Base-by-base conservation (phyloP, 192 early-diverging fungal species). In the Diversispora eburnea region DNA sequence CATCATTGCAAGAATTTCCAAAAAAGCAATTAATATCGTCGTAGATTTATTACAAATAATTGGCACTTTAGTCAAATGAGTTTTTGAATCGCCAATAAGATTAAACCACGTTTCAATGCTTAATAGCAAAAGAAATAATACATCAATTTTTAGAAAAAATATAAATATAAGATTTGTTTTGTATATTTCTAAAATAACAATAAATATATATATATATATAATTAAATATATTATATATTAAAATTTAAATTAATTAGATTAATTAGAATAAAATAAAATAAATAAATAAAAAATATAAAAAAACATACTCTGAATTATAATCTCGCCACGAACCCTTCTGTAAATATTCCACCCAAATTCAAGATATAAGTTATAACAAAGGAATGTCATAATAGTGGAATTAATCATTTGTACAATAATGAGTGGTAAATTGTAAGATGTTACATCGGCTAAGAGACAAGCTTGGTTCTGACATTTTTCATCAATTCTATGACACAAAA, bases 61-160 rank as follows among this genome's bases (percentile, higher is more conserved):
- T 33, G 39, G 33, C 15, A 6, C 17, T 33, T 41, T 41, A 5
- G 25, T 41, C 2, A 33, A 33, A 33, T 33, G 25, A 33, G 25
- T 39, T 4, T 51, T 25, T 54, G 10, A 54, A 25, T 69, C 33
- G 4, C 17, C 33, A 62, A 22, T 62, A 42, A 89, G 84, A 12
- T 90, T 76, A 8, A 87, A 77, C n/a, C 89, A 74, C 67, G 84
- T 88, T 68, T 93, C 91, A 19, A 91, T 81, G 13, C 85, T 84
- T 67, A 91, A 93, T n/a, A 85, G 84, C 2, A 93, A 63, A 60
- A 93, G 91, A 81, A 95, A 95, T 80, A 93, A 95, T 3, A 94
- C 77, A 61, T 93, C 91, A 19, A 93, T 68, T 78, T 95, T 95
- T 47, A 95, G 78, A 17, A 95, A 78, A 61, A 92, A 79, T 67